These are phyloP conservation scores for Agapanthus africanus DNA, from an alignment of 106 monocot genomes.

Conservation along the genomic window DNA sequence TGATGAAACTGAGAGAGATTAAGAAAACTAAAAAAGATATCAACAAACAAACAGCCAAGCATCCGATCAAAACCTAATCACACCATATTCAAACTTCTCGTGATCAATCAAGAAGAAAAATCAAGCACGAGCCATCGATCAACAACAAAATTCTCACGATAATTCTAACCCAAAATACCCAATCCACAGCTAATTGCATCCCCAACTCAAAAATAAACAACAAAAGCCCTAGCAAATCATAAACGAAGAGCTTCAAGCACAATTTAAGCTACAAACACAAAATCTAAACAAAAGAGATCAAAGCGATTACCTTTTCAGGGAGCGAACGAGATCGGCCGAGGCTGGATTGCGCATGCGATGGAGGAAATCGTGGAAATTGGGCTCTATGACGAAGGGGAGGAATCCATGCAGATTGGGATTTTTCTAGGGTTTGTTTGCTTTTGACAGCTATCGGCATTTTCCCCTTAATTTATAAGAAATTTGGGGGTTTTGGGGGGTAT, in stretches of 20 bases:
- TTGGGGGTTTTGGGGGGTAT: no score
- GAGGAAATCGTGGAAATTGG: slow-evolving; percentile 1
- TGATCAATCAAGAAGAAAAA: no score
- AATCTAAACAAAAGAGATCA: neutral
- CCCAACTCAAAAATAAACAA: no score
- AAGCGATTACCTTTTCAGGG: neutral
- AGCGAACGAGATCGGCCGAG: neutral
- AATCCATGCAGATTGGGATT: neutral
- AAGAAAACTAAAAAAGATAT: no score
- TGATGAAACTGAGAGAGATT: no score
- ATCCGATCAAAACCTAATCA: no score
- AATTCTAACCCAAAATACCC: neutral
- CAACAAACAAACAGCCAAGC: no score
- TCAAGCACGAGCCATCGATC: no score
- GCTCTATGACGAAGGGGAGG: neutral
- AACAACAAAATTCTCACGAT: no score
- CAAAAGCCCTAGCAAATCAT: no score
- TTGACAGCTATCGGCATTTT: neutral
- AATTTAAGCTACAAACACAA: neutral
- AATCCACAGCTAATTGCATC: neutral
- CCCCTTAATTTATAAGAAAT: no score
- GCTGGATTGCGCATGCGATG: neutral
- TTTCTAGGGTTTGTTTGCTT: neutral
- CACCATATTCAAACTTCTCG: no score
- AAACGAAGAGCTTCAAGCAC: neutral